Evolutionary conservation across 225 moss, liverwort and hornwort genomes (phyloP), one percentile per base, ranked within the genome.

Genomic region (Straminergon stramineum): DNA sequence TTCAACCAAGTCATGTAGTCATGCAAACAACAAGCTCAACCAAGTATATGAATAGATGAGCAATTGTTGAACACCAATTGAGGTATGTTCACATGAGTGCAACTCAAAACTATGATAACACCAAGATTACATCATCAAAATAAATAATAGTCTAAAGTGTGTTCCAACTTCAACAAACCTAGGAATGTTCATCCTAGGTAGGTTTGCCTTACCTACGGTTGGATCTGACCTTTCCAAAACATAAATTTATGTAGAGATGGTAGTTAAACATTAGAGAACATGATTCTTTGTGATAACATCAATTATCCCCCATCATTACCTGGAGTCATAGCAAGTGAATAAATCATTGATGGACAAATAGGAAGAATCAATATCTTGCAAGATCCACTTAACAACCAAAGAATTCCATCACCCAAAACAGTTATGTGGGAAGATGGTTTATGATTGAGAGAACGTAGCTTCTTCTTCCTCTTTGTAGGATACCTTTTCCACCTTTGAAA

Each of bases 231-330:
- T 77, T 45, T 13, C 31, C 31, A 52, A 11, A 55, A 37, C 55
- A 78, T 15, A 5, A 20, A 55, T 55, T 37, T 55, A 13, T 23
- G 1, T 6, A 55, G 9, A 35, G 6, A 78, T 0, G 0, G 1
- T 0, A 19, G 0, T 31, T 0, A 20, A 51, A 1, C 5, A 48
- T 32, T 13, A 0, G 6, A 7, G 3, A 76, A 32, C 5, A 19
- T 20, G 1, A 51, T 32, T 77, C 12, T 52, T 77, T 53, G 3
- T 34, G 0, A 35, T 34, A 30, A 35, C 7, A 22, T 22, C 23
- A 22, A 22, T 22, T 35, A 22, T 53, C 35, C 5, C 6, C 10
- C 2, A 78, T 35, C 19, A 23, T 55, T 37, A 6, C 4, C 2
- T 5, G 0, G 5, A 34, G 22, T 76, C 14, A 22, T 8, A 37